Base-by-base conservation (phyloP, 225 moss, liverwort and hornwort species). In the Physcomitrium patens region DNA sequence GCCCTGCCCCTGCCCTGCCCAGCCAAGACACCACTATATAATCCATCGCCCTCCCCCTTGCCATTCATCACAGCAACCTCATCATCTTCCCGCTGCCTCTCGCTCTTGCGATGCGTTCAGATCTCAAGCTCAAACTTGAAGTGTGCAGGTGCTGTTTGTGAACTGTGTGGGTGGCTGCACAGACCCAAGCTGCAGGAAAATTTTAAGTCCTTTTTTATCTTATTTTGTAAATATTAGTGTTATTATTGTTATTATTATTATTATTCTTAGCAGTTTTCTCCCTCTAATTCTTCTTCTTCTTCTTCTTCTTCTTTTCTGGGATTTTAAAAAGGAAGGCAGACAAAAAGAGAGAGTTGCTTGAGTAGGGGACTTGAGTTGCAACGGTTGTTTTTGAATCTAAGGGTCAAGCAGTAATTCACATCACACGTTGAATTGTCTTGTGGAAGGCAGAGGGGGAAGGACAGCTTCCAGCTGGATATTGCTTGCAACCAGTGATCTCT, bases 391-490 rank as follows among this genome's bases (percentile, higher is more conserved):
- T 37, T 37, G 31, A 37, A 37, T 37, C 73, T 64, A 58, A 79
- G 69, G 79, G 76, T 83, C 79, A 60, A 73, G 76, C 15, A 49
- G 12, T 60, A 72, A 76, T 80, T 80, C 79, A 76, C 83, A 73
- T 79, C 83, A 64, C 72, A 0, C 58, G 72, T 58, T 68, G 72
- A 79, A 83, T 72, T 18, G 72, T 62, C 83, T 83, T 83, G 79
- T 67, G 78, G 42, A 60, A 23, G 24, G 65, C 82, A 28, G 46
- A 12, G 55, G 19, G 8, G 6, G 8, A 26, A 55, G 71, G 63
- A 73, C 79, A 15, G 50, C 9, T 10, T 76, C 79, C 79, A 83
- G 83, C 79, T 83, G 79, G 63, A 73, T 77, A 79, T 69, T 68
- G 80, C 79, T 79, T 79, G 83, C 76, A 68, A 79, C 79, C 76